Percentiles rank a stretch among this genome's conserved stretches.
Evolutionary conservation across 345 rosid species (phyloP).

Genomic region (Populus pruinosa): DNA sequence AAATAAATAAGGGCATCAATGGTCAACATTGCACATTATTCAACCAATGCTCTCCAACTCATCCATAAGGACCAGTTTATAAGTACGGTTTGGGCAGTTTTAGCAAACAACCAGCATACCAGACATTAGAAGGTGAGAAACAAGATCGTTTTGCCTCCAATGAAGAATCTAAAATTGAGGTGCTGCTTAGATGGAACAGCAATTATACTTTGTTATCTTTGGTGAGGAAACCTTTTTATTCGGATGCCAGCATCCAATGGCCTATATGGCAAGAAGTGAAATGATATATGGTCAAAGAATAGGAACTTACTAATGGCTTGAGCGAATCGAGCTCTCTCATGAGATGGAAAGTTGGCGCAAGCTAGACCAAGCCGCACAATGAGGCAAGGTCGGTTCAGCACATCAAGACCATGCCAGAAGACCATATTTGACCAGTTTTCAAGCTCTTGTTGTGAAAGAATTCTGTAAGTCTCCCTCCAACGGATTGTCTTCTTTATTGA

Average conservation of each 20-base stretch:
- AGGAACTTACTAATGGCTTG: conserved; percentile 82
- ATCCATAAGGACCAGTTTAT: neutral
- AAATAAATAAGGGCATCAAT: neutral
- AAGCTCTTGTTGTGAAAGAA: conserved; percentile 79
- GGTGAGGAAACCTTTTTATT: neutral
- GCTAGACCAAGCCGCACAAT: conserved; percentile 85
- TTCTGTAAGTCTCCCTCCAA: conserved; percentile 85
- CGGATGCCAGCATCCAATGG: neutral
- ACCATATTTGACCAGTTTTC: conserved; percentile 71
- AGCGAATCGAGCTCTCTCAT: conserved; percentile 76
- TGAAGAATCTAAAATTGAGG: neutral
- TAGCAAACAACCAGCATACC: neutral
- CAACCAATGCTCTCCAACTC: neutral
- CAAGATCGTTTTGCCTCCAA: neutral
- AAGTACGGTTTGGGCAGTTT: neutral
- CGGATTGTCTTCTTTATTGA: conserved; percentile 82
- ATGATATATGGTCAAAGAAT: conserved; percentile 1
- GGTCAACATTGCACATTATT: neutral
- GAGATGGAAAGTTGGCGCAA: conserved; percentile 55
- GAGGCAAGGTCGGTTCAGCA: conserved; percentile 74
- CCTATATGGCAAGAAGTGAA: neutral
- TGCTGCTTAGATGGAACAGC: neutral
- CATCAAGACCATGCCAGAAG: conserved; percentile 95
- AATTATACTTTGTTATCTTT: neutral
- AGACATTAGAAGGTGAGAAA: neutral